phyloP scores from a whole-genome alignment of 1,139 yeast species.

The Protomyces lactucae-debilis region DNA sequence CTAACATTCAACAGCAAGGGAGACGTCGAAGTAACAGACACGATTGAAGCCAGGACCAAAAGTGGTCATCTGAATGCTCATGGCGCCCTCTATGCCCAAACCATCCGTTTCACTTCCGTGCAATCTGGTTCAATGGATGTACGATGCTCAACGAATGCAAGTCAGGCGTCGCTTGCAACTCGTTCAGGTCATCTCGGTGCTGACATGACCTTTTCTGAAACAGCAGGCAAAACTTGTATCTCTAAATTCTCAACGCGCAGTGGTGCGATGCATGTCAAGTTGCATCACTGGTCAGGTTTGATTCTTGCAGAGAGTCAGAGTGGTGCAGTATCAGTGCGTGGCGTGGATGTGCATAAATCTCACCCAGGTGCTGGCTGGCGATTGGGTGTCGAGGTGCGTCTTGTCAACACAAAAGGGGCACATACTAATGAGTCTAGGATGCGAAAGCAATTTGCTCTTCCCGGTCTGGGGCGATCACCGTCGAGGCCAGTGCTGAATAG shows the following conservation, averaged over 20 bases:
- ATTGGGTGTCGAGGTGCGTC: background rate
- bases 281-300: conserved; percentile 11
- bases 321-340: conserved; percentile 6
- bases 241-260: background rate
- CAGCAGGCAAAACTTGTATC: background rate
- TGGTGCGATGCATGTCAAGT: conserved; percentile 3
- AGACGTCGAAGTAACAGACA: background rate
- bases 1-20: background rate
- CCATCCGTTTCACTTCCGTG: background rate
- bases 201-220: background rate
- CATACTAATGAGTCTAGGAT: background rate
- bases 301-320: background rate
- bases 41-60: background rate
- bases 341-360: background rate
- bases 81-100: background rate
- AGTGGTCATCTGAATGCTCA: conserved; percentile 1
- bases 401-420: background rate
- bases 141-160: background rate
- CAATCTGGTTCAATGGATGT: conserved; percentile 1
- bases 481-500: background rate
- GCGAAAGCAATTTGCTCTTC: background rate
- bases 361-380: background rate
- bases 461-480: background rate
- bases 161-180: background rate
- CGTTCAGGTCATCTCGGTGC: conserved; percentile 3